Evolutionary conservation across 305 asterid species (phyloP), one percentile per base, ranked within the genome.

Genomic region (Nicotiana rustica): DNA sequence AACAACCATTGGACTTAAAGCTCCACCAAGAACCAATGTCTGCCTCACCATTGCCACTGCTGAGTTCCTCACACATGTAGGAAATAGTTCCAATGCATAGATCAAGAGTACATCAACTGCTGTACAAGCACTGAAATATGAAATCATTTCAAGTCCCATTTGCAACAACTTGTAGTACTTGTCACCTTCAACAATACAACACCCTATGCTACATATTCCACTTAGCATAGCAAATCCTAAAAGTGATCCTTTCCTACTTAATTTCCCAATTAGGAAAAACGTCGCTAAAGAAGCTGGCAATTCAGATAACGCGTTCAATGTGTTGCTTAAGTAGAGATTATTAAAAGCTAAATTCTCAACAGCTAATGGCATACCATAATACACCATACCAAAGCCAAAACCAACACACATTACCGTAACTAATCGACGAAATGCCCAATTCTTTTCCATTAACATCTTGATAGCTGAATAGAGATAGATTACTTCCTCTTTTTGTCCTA

Each of bases 331-430:
- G 68, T 88, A 86, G 41, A 84, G 79, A 36, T 36, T 36, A 75
- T 84, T 87, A 4, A 84, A 81, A 1, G 75, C 59, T 29, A 88
- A 67, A 17, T 64, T 82, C 1, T 84, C 83, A 1, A 85, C 80
- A 9, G 86, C 89, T 13, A 86, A 80, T 1, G 91, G 91, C 84
- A 86, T 84, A 10, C 89, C 91, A 60, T 84, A 88, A 12, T 88
- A 88, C 14, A 83, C 78, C 17, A 85, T 41, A 6, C 91, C 91
- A 3, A 12, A 21, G 0, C 91, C 89, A 10, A 86, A 77, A 0
- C 84, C 88, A 7, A 84, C 83, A 4, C 60, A 60, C 89, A 86
- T 89, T 1, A 80, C 85, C 1, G 70, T 81, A 10, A 12, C 29
- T 0, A 89, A 36, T 25, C 90, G 71, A 14, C 79, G 84, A 8